Conservation (phyloP, 306 rosid species). For the Abrus precatorius region DNA sequence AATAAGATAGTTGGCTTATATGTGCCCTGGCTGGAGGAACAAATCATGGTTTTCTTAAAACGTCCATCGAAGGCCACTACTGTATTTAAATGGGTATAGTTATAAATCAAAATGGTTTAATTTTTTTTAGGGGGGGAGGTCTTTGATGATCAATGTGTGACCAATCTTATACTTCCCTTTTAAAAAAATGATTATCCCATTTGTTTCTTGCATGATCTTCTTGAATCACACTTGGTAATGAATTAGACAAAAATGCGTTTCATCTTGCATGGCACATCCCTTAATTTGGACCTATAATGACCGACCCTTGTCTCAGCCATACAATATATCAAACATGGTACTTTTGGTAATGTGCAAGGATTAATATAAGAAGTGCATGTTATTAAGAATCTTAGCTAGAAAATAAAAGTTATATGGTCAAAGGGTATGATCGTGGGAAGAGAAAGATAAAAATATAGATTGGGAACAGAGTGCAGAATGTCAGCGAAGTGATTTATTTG, state of each 20-base stretch:
- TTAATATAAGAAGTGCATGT: constrained; percentile 1
- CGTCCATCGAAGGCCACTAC: not conserved
- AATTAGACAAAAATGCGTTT: not conserved
- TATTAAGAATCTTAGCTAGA: not conserved
- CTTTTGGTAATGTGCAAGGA: not conserved
- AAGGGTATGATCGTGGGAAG: constrained; percentile 39
- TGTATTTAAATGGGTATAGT: not conserved
- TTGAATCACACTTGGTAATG: constrained; percentile 8
- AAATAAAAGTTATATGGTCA: constrained; percentile 48
- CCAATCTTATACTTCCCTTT: not conserved
- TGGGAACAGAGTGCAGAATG: constrained; percentile 84
- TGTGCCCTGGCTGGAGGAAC: constrained; percentile 46
- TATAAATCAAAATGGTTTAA: not conserved
- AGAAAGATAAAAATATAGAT: constrained; percentile 40
- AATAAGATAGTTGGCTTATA: constrained; percentile 84
- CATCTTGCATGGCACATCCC: constrained; percentile 26
- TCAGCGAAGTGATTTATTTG: constrained; percentile 66
- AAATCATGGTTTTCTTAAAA: constrained; percentile 44
- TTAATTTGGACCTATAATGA: not conserved
- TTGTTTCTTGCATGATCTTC: constrained; percentile 4
- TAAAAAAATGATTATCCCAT: not conserved
- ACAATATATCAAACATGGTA: constrained; percentile 17
- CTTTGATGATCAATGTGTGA: not conserved
- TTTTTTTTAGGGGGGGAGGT: not conserved
- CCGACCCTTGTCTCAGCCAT: not conserved